Evolutionary conservation across 257 asterid genomes (phyloP).

Genomic region (Thymus mandschuricus): DNA sequence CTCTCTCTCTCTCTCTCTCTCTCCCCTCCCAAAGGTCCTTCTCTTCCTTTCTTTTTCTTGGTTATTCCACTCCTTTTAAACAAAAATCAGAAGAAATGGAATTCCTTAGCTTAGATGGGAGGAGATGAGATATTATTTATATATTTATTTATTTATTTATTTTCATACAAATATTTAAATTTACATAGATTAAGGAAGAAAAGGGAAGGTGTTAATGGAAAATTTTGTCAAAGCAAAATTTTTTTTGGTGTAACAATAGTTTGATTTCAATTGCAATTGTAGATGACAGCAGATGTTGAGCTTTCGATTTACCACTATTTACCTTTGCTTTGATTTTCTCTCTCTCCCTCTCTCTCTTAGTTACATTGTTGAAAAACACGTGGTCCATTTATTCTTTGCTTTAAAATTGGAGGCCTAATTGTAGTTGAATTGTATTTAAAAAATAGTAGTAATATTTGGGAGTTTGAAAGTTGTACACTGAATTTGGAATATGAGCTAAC

Average conservation of each 20-base stretch:
- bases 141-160: constrained; percentile 31
- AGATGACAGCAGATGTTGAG: constrained; percentile 48
- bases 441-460: neutral
- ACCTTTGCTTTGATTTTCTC: constrained; percentile 1
- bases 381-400: neutral
- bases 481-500: constrained; percentile 5
- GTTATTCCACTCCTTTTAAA: constrained; percentile 60
- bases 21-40: constrained; percentile 50
- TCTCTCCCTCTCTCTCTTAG: no score
- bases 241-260: constrained; percentile 51
- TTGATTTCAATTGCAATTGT: constrained; percentile 41
- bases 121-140: constrained; percentile 43
- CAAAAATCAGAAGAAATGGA: constrained; percentile 50
- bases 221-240: no score
- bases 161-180: constrained; percentile 2
- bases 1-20: constrained; percentile 35
- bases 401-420: neutral
- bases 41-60: constrained; percentile 49
- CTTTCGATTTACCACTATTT: constrained; percentile 10
- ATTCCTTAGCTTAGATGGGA: constrained; percentile 50
- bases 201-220: constrained; percentile 34
- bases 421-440: neutral
- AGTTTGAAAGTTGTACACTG: neutral
- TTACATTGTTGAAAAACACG: no score
- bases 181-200: constrained; percentile 11